Base-by-base conservation (phyloP, 2,329 filamentous ascomycete genomes). In the Nothophaeocryptopus gaeumannii region DNA sequence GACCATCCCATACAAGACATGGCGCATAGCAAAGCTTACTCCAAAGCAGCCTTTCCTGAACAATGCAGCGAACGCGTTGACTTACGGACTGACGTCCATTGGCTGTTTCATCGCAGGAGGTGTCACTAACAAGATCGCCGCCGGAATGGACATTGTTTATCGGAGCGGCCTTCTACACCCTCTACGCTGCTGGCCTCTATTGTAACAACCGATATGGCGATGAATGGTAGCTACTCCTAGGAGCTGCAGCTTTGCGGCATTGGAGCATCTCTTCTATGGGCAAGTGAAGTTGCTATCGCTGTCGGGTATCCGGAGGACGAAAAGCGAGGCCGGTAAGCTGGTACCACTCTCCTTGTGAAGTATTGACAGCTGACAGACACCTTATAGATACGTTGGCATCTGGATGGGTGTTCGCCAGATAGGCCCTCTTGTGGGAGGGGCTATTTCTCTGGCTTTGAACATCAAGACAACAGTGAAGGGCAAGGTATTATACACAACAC, bases 21-120 rank as follows among this genome's bases (percentile, higher is more conserved):
- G 11, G 10, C 5, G 39, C 12, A 13, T 26, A 7, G 20, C 7
- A 26, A 26, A 26, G 20, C 20, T 26, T 7, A 26, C 11, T 16
- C 10, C 26, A 12, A 39, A 16, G 13, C 15, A 49, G 39, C 47
- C 51, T 5, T 48, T 39, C 16, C 69, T 80, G 3, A 73, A 78
- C 39, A 78, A 78, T 49, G 75, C 74, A 0, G 76, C 74, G n/a
- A 79, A 78, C 51, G 72, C 76, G 0, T 63, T 79, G 4, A 72
- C 76, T 2, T 79, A 78, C 43, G 73, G 67, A 1, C 60, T 76
- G 14, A 70, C 77, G 67, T 69, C 69, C 8, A 58, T 78, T 13
- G 67, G 75, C 7, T 79, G 76, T 50, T 71, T 77, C 42, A 73
- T 74, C 11, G 74, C 71, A 0, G 72, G 74, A 1, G 70, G 78